Percentiles rank a stretch among this genome's conserved stretches.
These are phyloP conservation scores for Thozetella sp. DNA, from an alignment of 495 filamentous ascomycete species.

Conservation along the genomic window DNA sequence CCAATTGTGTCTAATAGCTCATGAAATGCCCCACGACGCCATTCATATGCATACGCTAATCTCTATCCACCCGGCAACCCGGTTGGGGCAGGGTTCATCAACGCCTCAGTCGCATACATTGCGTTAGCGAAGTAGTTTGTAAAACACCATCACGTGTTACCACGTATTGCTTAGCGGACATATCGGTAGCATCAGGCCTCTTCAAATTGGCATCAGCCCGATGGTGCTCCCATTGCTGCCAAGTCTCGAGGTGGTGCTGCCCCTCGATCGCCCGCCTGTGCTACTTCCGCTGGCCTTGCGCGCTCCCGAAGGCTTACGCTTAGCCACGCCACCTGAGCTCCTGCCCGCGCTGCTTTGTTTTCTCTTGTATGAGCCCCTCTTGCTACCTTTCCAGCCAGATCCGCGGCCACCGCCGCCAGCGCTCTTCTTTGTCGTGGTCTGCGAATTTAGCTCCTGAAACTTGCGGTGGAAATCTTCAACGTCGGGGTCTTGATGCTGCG, in stretches of 20 bases:
- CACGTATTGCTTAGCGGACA: no score
- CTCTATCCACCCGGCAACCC: no score
- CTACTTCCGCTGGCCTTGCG: slow-evolving; percentile 8
- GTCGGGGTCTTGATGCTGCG: not conserved
- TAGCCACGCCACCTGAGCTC: slow-evolving; percentile 29
- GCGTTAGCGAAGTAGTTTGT: no score
- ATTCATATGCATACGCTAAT: no score
- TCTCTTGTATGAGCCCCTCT: slow-evolving; percentile 6
- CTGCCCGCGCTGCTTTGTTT: slow-evolving; percentile 19
- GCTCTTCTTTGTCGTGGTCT: slow-evolving; percentile 16
- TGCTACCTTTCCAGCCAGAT: slow-evolving; percentile 12
- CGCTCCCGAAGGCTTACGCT: slow-evolving; percentile 17
- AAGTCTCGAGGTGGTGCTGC: slow-evolving; percentile 3
- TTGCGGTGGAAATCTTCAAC: slow-evolving; percentile 2
- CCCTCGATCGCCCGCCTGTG: not conserved
- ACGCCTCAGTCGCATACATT: no score
- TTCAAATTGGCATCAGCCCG: slow-evolving; percentile 40
- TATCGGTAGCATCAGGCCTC: not conserved
- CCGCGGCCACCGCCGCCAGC: slow-evolving; percentile 7
- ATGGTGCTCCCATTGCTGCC: slow-evolving; percentile 24
- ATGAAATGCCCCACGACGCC: no score
- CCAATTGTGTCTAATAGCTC: no score
- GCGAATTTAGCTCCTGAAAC: slow-evolving; percentile 8
- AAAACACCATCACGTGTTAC: no score
- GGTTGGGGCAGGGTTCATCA: no score